phyloP scores from a whole-genome alignment of 495 filamentous ascomycete genomes.

The Oidiodendron maius region DNA sequence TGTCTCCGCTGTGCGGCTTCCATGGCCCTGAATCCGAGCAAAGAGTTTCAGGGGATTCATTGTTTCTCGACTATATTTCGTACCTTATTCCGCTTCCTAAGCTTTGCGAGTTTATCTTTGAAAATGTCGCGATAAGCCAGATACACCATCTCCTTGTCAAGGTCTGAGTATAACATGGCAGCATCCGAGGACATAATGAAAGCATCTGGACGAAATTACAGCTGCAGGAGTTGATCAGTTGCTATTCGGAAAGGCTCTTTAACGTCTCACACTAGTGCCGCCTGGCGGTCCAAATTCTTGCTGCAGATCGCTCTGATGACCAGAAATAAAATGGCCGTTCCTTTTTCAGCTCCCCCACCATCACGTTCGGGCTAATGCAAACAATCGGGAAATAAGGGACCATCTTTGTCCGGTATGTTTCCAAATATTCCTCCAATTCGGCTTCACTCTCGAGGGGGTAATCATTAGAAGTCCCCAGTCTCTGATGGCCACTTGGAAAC shows the following conservation, averaged over 20 bases:
- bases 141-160: constrained; percentile 24
- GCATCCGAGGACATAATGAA: constrained; percentile 6
- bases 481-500: constrained; percentile 6
- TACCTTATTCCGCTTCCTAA: constrained; percentile 27
- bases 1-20: no score
- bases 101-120: constrained; percentile 24
- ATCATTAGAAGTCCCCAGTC: neutral
- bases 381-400: constrained; percentile 39
- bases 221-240: neutral
- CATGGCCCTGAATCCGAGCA: no score
- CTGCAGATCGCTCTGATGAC: constrained; percentile 43
- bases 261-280: constrained; percentile 23
- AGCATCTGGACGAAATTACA: constrained; percentile 9
- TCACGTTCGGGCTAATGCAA: constrained; percentile 35
- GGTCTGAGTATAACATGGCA: constrained; percentile 14
- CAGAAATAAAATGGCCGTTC: constrained; percentile 46
- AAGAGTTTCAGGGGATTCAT: no score
- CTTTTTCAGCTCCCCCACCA: constrained; percentile 37
- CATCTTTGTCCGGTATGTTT: constrained; percentile 34
- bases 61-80: constrained; percentile 24
- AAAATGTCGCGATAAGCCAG: constrained; percentile 32
- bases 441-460: constrained; percentile 16
- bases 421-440: constrained; percentile 34
- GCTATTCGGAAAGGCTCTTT: constrained; percentile 6
- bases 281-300: constrained; percentile 28